phyloP scores from a whole-genome alignment of 805 yeast species.

The Cyberlindnera euphorbiae region DNA sequence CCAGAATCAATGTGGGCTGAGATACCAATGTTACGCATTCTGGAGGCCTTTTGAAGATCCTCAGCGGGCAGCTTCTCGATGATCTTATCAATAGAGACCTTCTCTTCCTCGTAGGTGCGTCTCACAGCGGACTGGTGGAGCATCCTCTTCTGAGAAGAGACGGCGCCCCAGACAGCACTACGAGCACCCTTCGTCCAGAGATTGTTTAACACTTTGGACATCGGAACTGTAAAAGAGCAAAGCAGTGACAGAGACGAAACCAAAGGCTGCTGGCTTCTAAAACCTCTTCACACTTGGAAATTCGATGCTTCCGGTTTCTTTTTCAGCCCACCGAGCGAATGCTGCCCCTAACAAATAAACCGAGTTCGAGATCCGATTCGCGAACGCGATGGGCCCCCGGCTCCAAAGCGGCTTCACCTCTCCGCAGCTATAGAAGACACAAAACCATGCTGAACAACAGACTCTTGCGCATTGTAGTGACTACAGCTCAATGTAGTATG shows the following conservation, averaged over 20 bases:
- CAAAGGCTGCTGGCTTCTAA: too few relatives aligned
- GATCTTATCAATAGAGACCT: conserved; percentile 59
- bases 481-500: not conserved
- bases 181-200: conserved; percentile 12
- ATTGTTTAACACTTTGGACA: conserved; percentile 18
- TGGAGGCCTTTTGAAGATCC: conserved; percentile 47
- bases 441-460: too few relatives aligned
- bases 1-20: conserved; percentile 99
- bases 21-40: conserved; percentile 91
- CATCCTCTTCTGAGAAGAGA: conserved; percentile 20
- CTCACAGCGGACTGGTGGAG: conserved; percentile 30
- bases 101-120: conserved; percentile 66
- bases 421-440: too few relatives aligned
- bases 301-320: too few relatives aligned
- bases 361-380: too few relatives aligned
- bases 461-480: too few relatives aligned
- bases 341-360: too few relatives aligned
- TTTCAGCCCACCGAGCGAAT: too few relatives aligned
- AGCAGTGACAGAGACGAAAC: too few relatives aligned
- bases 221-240: conserved; percentile 1
- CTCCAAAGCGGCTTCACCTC: not conserved
- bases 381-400: not conserved
- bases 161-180: conserved; percentile 5
- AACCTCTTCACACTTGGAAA: too few relatives aligned
- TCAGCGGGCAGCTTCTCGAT: conserved; percentile 41